Evolutionary conservation across 1,284 basidiomycete genomes (phyloP), one percentile per base, ranked within the genome.

Genomic region (Rhizopogon hawkerae): DNA sequence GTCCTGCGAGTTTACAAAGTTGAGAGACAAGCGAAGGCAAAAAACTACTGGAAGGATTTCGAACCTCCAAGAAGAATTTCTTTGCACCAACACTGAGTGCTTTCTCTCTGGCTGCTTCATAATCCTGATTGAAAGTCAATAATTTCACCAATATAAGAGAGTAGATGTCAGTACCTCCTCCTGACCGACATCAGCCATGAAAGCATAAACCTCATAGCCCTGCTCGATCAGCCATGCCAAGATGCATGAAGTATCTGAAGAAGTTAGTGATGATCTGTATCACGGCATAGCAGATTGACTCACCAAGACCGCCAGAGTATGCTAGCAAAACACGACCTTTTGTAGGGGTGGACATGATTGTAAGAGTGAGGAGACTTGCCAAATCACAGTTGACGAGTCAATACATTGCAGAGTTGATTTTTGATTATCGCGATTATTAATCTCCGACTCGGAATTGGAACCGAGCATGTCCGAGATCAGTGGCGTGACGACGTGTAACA

Each of bases 101-200:
- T 72, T 99, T 99, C 61, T 78, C 78, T 59, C 87, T 83, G 48
- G 95, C 95, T 52, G 94, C 94, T 54, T 81, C 90, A 64, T 96
- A 98, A 71, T 99, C 94, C 89, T 93, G 56, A 9, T 14, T 2
- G 29, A 1, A 8, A 21, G 26, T 18, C 45, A 53, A 33, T 37
- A 21, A 21, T 21, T 21, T 21, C 29, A 1, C 5, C 9, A 21
- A 7, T 8, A 23, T 31, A 9, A 26, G 24, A 18, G 26, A 13
- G 10, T 29, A 3, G 14, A 21, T 21, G 11, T 7, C 5, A 9
- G 1, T 52, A 84, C 90, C 78, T 98, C 95, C 70, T 98, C 93
- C 70, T 98, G 95, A 26, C 95, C 95, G 57, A 98, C 92, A 73
- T 98, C 92, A 46, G 94, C 94, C 93, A 98, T 96, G 80, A 95